These are phyloP conservation scores for Fragaria iinumae DNA, from an alignment of 306 rosid genomes.

Conservation along the genomic window DNA sequence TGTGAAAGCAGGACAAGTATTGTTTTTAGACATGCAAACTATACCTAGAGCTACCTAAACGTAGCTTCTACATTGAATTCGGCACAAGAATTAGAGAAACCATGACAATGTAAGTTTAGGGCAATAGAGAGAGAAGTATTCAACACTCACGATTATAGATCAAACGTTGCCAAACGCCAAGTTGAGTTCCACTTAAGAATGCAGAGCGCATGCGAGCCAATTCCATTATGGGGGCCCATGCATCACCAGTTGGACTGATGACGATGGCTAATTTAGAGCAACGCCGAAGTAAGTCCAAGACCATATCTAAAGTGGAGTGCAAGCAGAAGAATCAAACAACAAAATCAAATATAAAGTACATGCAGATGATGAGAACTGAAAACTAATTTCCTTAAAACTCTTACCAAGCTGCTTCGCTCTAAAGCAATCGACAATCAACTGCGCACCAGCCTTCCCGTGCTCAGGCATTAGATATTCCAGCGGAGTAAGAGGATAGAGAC, in stretches of 20 bases:
- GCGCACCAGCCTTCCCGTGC: not conserved
- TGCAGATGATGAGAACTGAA: no score
- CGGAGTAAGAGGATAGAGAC: not conserved
- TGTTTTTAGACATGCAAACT: no score
- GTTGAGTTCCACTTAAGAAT: not conserved
- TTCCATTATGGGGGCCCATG: not conserved
- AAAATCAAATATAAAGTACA: no score
- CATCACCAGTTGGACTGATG: rapidly evolving
- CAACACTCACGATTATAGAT: not conserved
- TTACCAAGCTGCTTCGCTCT: not conserved
- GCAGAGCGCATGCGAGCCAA: not conserved
- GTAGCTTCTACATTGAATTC: no score
- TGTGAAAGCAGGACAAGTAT: no score
- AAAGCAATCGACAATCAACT: not conserved
- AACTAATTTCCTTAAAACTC: not conserved
- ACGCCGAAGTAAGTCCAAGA: not conserved
- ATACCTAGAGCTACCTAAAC: no score
- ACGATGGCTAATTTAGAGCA: not conserved
- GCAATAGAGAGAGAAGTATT: no score
- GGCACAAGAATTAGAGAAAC: no score
- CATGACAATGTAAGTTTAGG: no score
- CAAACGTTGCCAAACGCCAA: not conserved
- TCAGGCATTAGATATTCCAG: not conserved
- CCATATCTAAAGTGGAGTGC: not conserved
- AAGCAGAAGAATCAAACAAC: no score